Evolutionary conservation across 2,329 filamentous ascomycete genomes (phyloP).

Genomic region (Penicillium sp.): DNA sequence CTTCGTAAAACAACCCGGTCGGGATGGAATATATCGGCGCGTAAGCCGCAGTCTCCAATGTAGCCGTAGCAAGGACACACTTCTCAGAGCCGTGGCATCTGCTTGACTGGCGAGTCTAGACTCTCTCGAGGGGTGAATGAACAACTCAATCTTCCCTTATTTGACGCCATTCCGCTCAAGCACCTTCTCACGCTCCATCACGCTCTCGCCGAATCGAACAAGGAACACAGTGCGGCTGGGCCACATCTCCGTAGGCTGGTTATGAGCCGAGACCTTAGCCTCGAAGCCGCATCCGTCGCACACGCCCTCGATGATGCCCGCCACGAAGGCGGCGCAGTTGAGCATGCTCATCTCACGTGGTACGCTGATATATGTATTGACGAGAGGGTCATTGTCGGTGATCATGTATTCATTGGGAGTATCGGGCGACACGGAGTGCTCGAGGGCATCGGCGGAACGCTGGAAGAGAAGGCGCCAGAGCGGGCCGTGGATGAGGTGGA

Average conservation of each 20-base stretch:
- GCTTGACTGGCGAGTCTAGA: neutral
- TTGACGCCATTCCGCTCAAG: conserved; percentile 57
- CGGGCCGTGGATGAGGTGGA: conserved; percentile 91
- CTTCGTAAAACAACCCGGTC: neutral
- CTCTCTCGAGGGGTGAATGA: neutral
- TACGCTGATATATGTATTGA: conserved; percentile 89
- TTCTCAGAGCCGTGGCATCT: neutral
- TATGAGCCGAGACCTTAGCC: conserved; percentile 85
- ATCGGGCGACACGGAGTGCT: conserved; percentile 74
- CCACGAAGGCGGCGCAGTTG: conserved; percentile 93
- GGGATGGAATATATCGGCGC: neutral
- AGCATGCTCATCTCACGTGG: conserved; percentile 94
- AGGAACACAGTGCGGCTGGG: conserved; percentile 93
- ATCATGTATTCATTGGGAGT: conserved; percentile 98
- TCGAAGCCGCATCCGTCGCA: conserved; percentile 90
- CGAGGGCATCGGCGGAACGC: conserved; percentile 83
- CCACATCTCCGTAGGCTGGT: conserved; percentile 73
- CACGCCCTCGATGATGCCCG: conserved; percentile 89
- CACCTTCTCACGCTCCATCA: conserved; percentile 84
- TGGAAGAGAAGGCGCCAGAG: conserved; percentile 91
- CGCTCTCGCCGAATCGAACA: conserved; percentile 85
- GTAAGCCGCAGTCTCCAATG: neutral
- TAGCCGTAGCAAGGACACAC: neutral
- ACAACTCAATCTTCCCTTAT: conserved; percentile 19
- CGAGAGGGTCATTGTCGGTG: conserved; percentile 92